phyloP scores from a whole-genome alignment of 2,329 filamentous ascomycete species.

The Mollisiaceae sp. region DNA sequence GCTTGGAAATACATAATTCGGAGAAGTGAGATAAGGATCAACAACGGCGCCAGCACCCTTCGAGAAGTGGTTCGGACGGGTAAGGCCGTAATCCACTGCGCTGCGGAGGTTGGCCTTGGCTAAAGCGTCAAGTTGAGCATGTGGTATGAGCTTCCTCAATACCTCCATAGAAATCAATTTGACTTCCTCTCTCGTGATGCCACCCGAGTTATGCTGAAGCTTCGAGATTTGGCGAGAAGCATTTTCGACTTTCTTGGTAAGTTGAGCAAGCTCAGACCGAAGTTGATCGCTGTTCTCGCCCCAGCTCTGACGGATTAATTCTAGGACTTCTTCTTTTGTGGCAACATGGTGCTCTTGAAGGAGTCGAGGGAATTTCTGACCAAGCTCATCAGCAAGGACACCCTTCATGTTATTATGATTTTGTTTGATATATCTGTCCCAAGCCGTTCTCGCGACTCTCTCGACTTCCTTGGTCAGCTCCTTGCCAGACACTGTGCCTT shows the following conservation, averaged over 20 bases:
- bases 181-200: slow-evolving; percentile 27
- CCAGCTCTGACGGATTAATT: slow-evolving; percentile 91
- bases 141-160: slow-evolving; percentile 28
- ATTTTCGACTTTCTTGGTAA: slow-evolving; percentile 28
- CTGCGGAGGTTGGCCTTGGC: slow-evolving; percentile 34
- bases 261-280: slow-evolving; percentile 27
- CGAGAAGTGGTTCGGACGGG: slow-evolving; percentile 75
- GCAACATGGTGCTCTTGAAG: slow-evolving; percentile 31
- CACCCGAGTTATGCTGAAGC: slow-evolving; percentile 22
- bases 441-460: slow-evolving; percentile 13
- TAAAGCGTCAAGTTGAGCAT: slow-evolving; percentile 38
- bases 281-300: slow-evolving; percentile 28
- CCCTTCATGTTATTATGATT: slow-evolving; percentile 27
- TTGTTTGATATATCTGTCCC: slow-evolving; percentile 26
- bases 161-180: slow-evolving; percentile 28
- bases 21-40: slow-evolving; percentile 64
- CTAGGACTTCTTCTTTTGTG: slow-evolving; percentile 65
- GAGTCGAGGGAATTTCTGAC: slow-evolving; percentile 30
- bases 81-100: slow-evolving; percentile 23
- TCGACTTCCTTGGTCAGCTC: slow-evolving; percentile 23
- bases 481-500: slow-evolving; percentile 5
- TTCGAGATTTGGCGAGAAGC: slow-evolving; percentile 24
- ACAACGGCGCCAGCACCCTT: slow-evolving; percentile 68
- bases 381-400: slow-evolving; percentile 27
- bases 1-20: slow-evolving; percentile 51